A percentile compares a stretch with the other conserved stretches of the same genome.
Evolutionary conservation across 2,329 filamentous ascomycete genomes (phyloP).

Genomic region (Magnaporthales sp.): DNA sequence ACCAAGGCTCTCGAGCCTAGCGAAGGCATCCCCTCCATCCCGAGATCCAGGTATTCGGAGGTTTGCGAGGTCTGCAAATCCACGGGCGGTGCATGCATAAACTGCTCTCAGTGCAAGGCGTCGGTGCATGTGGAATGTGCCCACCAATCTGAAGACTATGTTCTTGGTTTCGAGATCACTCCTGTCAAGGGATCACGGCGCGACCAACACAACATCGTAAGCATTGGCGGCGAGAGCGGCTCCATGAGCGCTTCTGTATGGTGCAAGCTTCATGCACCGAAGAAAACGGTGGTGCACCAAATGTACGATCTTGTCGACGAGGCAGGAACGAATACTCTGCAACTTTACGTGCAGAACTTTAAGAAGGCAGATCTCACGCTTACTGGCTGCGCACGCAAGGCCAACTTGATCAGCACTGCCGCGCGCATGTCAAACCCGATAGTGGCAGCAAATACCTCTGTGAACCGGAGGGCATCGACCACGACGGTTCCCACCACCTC

Average conservation of each 20-base stretch:
- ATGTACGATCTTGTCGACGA: slow-evolving; percentile 70
- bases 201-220: slow-evolving; percentile 72
- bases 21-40: slow-evolving; percentile 82
- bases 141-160: slow-evolving; percentile 63
- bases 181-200: slow-evolving; percentile 83
- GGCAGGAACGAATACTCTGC: slow-evolving; percentile 67
- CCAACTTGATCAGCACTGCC: slow-evolving; percentile 63
- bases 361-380: slow-evolving; percentile 90
- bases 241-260: slow-evolving; percentile 79
- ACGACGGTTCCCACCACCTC: slow-evolving; percentile 27
- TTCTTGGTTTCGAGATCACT: slow-evolving; percentile 81
- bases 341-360: slow-evolving; percentile 80
- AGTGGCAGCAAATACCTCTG: slow-evolving; percentile 26
- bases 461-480: slow-evolving; percentile 47
- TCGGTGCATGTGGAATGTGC: slow-evolving; percentile 86
- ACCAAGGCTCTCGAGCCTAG: slow-evolving; percentile 74
- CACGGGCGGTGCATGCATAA: slow-evolving; percentile 67
- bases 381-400: slow-evolving; percentile 89
- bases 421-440: slow-evolving; percentile 42
- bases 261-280: slow-evolving; percentile 79
- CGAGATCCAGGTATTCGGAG: slow-evolving; percentile 63
- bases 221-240: slow-evolving; percentile 71
- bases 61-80: slow-evolving; percentile 78
- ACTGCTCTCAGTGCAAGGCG: slow-evolving; percentile 65
- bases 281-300: slow-evolving; percentile 64